Conservation (phyloP, 805 yeast genomes). For the Barnettozyma pratensis region DNA sequence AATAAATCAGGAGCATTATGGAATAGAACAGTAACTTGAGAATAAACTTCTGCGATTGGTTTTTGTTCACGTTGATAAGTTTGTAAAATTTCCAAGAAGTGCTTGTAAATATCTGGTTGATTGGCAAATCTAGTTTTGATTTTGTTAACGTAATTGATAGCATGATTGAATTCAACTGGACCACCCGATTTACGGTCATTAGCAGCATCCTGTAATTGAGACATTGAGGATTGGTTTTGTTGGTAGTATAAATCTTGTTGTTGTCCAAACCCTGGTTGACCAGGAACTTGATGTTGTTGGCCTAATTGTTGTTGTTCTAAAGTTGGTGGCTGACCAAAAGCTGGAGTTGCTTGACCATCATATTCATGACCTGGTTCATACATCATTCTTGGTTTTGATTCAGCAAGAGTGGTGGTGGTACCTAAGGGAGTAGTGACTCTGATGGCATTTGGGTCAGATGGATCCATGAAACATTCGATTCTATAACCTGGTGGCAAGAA, state of each 20-base stretch:
- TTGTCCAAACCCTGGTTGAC: constrained; percentile 6
- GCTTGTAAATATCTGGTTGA: constrained; percentile 95
- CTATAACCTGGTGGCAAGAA: constrained; percentile 95
- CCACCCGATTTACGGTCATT: constrained; percentile 31
- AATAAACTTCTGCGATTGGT: constrained; percentile 92
- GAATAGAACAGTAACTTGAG: constrained; percentile 84
- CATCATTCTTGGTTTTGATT: constrained; percentile 15
- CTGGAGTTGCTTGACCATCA: constrained; percentile 19
- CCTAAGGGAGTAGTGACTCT: constrained; percentile 96
- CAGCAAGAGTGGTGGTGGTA: constrained; percentile 46
- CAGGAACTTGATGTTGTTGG: constrained; percentile 9
- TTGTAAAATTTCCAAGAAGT: constrained; percentile 88
- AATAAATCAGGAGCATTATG: constrained; percentile 91
- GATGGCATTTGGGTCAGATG: constrained; percentile 87
- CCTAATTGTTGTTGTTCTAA: constrained; percentile 11
- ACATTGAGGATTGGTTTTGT: constrained; percentile 21
- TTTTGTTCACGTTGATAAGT: constrained; percentile 95
- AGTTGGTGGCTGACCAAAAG: constrained; percentile 4
- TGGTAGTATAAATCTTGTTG: constrained; percentile 9
- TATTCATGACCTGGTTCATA: constrained; percentile 12
- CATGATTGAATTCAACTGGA: constrained; percentile 95
- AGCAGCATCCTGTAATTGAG: constrained; percentile 36
- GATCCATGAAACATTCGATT: constrained; percentile 86
- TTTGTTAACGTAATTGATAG: constrained; percentile 92
- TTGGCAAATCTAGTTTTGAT: constrained; percentile 89